Conservation (phyloP, 225 moss, liverwort and hornwort species). For the Pseudoscleropodium purum region DNA sequence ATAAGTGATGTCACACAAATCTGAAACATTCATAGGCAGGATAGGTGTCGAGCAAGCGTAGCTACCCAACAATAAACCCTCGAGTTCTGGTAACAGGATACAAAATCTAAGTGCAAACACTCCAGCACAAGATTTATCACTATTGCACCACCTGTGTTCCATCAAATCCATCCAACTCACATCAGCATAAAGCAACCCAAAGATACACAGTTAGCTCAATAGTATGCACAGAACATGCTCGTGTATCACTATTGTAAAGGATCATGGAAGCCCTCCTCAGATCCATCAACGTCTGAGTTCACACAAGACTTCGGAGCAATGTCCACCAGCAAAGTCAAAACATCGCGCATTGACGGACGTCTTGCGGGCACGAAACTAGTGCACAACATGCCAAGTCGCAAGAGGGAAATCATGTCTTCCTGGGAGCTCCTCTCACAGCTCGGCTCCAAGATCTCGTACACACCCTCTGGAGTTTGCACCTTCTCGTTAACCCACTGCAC, state of each 20-base stretch:
- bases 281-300: background rate
- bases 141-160: background rate
- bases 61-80: background rate
- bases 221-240: background rate
- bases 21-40: background rate
- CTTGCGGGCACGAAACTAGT: background rate
- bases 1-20: background rate
- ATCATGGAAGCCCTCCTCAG: background rate
- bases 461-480: background rate
- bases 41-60: background rate
- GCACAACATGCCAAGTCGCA: background rate
- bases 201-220: too few species aligned
- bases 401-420: background rate
- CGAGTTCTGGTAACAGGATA: background rate
- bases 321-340: background rate
- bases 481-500: slow-evolving; percentile 7
- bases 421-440: background rate
- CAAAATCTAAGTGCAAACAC: background rate
- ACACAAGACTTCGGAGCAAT: background rate
- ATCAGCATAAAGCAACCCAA: background rate
- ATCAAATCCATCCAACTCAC: too few species aligned
- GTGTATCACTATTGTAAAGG: background rate
- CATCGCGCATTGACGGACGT: background rate
- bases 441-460: background rate
- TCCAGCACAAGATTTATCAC: background rate